phyloP scores from a whole-genome alignment of 306 rosid species.

The Ochetophila trinervis region DNA sequence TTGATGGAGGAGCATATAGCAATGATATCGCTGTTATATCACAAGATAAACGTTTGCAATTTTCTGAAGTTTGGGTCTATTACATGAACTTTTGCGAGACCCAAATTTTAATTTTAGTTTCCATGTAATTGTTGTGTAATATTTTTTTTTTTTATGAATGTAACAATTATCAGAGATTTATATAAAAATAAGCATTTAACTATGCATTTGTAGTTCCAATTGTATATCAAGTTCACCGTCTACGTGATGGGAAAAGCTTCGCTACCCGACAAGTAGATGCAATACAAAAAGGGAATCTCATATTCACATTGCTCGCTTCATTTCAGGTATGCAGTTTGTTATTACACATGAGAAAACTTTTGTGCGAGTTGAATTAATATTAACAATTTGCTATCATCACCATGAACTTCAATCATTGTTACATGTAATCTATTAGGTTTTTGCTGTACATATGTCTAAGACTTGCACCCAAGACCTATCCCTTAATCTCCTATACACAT shows the following conservation, averaged over 20 bases:
- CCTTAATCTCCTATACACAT: too few species aligned
- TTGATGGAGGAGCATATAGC: too few species aligned
- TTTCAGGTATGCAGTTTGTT: constrained; percentile 61
- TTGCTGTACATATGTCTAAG: too few species aligned
- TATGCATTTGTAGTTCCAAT: constrained; percentile 71
- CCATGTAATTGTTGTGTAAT: not conserved
- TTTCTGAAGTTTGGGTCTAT: too few species aligned
- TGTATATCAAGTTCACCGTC: constrained; percentile 64
- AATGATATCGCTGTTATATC: too few species aligned
- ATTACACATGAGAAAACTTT: constrained; percentile 15
- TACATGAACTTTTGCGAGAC: too few species aligned
- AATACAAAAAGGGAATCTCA: constrained; percentile 73
- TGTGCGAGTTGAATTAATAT: constrained; percentile 3
- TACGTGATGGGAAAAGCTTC: constrained; percentile 94
- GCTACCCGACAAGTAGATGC: constrained; percentile 95
- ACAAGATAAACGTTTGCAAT: too few species aligned
- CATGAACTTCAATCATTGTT: not conserved
- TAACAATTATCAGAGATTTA: not conserved
- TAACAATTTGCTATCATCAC: not conserved
- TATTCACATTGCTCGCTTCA: constrained; percentile 83
- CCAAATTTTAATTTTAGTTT: not conserved
- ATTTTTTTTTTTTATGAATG: constrained; percentile 4
- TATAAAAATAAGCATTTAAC: not conserved
- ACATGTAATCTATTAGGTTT: not conserved
- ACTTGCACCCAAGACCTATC: too few species aligned